Percentiles rank a stretch among this genome's conserved stretches.
phyloP scores from a whole-genome alignment of 306 rosid species.

The Cicer judaicum region DNA sequence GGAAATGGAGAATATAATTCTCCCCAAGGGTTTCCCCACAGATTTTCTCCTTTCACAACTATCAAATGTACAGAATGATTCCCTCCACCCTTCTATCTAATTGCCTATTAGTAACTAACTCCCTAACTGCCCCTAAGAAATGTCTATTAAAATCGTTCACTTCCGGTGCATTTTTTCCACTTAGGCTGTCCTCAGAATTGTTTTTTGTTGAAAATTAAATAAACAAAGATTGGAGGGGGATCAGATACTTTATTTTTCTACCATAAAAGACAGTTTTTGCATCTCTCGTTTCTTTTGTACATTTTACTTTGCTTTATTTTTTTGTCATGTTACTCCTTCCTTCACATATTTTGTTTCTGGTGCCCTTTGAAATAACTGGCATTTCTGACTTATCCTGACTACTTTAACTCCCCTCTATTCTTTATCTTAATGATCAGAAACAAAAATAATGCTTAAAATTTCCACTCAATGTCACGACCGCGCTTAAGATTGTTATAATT shows the following conservation, averaged over 20 bases:
- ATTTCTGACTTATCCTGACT: not conserved
- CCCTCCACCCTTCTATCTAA: not conserved
- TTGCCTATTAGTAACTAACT: not conserved
- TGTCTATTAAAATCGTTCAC: conserved; percentile 27
- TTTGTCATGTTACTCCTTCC: conserved; percentile 4
- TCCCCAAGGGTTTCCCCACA: not conserved
- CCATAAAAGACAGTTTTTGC: not conserved
- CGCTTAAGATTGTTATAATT: conserved; percentile 10
- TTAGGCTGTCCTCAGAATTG: not conserved
- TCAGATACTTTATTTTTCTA: not conserved
- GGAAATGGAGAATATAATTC: not conserved
- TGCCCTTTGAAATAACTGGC: not conserved
- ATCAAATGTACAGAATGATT: not conserved
- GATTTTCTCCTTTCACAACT: not conserved
- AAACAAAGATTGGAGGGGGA: not conserved
- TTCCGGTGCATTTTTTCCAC: conserved; percentile 16
- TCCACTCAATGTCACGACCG: conserved; percentile 26
- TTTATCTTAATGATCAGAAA: conserved; percentile 7
- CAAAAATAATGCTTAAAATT: conserved; percentile 3
- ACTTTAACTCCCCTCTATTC: not conserved
- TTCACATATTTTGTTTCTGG: not conserved
- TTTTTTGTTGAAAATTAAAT: conserved; percentile 2
- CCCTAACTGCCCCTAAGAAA: not conserved
- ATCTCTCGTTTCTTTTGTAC: not conserved
- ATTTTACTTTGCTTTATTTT: not conserved